These are phyloP conservation scores for Drechslerella coelobrocha DNA, from an alignment of 2,329 filamentous ascomycete genomes.

Conservation along the genomic window DNA sequence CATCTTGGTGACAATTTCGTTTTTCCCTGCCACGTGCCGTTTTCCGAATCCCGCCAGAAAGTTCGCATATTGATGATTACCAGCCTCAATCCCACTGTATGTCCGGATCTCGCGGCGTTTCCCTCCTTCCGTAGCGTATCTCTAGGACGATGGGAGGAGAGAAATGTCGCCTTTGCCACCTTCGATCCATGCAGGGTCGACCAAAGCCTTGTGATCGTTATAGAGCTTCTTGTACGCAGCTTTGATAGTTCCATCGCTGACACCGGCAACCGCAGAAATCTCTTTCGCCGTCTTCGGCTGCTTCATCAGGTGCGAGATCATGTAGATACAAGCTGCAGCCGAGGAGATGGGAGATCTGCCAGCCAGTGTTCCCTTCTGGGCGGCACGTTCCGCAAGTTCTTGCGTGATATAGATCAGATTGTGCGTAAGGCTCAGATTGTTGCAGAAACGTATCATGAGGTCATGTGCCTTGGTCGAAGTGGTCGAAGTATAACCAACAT, in stretches of 20 bases:
- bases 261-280: conserved; percentile 81
- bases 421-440: conserved; percentile 76
- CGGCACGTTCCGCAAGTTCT: conserved; percentile 78
- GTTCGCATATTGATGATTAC: neutral
- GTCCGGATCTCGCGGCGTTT: conserved; percentile 16
- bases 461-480: conserved; percentile 80
- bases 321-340: conserved; percentile 94
- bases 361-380: conserved; percentile 78
- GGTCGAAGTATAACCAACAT: conserved; percentile 71
- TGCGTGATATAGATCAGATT: conserved; percentile 80
- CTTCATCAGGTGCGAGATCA: conserved; percentile 86
- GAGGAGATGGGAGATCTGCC: conserved; percentile 93
- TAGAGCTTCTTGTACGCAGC: conserved; percentile 92
- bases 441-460: conserved; percentile 89
- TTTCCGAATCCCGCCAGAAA: neutral
- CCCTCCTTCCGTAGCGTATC: conserved; percentile 4
- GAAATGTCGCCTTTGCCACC: conserved; percentile 74
- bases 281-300: conserved; percentile 81
- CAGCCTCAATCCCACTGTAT: conserved; percentile 1
- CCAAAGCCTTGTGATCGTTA: conserved; percentile 73
- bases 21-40: neutral
- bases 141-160: conserved; percentile 70
- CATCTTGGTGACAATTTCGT: neutral
- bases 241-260: conserved; percentile 96
- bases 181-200: conserved; percentile 76